A percentile compares a stretch with the other conserved stretches of the same genome.
These are phyloP conservation scores for Aristolochia fimbriata DNA, from an alignment of 164 flowering plant genomes.

Conservation along the genomic window DNA sequence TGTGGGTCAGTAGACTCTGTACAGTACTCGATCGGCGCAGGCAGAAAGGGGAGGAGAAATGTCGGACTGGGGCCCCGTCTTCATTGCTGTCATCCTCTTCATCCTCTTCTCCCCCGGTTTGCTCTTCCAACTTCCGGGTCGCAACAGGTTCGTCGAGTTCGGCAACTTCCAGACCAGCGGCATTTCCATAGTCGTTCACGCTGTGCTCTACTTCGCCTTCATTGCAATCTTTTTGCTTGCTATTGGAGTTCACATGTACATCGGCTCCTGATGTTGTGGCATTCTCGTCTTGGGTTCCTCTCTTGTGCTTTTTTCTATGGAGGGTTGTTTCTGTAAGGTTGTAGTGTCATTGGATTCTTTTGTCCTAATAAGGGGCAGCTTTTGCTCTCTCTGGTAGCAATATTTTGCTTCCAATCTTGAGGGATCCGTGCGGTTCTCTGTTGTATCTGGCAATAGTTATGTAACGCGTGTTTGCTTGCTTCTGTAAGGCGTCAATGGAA, in stretches of 20 bases:
- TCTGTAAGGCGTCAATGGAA: too few relatives aligned
- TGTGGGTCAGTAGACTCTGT: too few relatives aligned
- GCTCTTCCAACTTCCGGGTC: slow-evolving; percentile 21
- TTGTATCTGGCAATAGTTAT: too few relatives aligned
- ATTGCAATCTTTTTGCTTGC: slow-evolving; percentile 18
- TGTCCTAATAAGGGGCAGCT: too few relatives aligned
- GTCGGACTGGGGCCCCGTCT: slow-evolving; percentile 35
- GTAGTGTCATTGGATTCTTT: too few relatives aligned
- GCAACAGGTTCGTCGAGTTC: slow-evolving; percentile 12
- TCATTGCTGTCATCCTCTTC: slow-evolving; percentile 27
- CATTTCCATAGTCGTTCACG: slow-evolving; percentile 17
- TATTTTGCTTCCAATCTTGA: too few relatives aligned
- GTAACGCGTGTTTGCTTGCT: too few relatives aligned
- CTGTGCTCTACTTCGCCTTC: slow-evolving; percentile 16
- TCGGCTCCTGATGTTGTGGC: slow-evolving; percentile 19
- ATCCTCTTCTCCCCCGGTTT: slow-evolving; percentile 20
- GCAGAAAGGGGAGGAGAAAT: slow-evolving; percentile 6
- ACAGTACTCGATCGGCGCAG: too few relatives aligned
- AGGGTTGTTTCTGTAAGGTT: neutral
- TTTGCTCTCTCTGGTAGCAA: too few relatives aligned
- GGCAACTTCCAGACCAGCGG: slow-evolving; percentile 28
- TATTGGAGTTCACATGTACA: slow-evolving; percentile 33
- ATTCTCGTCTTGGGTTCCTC: neutral
- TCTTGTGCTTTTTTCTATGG: neutral
- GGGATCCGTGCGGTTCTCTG: too few relatives aligned